These are phyloP conservation scores for Groenewaldozyma tartarivorans DNA, from an alignment of 805 yeast species.

Conservation along the genomic window DNA sequence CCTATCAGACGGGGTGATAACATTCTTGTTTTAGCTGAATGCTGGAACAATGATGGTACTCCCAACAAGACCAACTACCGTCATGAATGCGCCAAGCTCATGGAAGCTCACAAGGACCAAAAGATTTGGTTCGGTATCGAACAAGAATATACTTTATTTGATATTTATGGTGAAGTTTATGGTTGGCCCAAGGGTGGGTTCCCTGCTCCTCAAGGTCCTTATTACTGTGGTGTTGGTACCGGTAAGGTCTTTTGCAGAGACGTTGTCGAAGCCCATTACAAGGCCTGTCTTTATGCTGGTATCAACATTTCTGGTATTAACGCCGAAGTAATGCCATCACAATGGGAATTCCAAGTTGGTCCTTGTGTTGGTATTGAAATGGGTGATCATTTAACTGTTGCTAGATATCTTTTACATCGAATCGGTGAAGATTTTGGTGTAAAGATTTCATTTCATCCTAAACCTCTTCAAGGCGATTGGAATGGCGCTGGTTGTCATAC, in stretches of 20 bases:
- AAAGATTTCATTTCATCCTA: slow-evolving; percentile 98
- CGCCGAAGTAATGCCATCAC: slow-evolving; percentile 99
- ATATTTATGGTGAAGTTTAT: slow-evolving; percentile 78
- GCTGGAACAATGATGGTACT: slow-evolving; percentile 98
- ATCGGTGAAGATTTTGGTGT: slow-evolving; percentile 99
- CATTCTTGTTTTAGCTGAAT: slow-evolving; percentile 88
- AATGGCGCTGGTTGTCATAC: slow-evolving; percentile 99
- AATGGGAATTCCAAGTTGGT: slow-evolving; percentile 99
- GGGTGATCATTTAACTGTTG: slow-evolving; percentile 98
- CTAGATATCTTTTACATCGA: slow-evolving; percentile 85
- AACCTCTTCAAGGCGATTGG: slow-evolving; percentile 98
- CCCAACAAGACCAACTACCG: slow-evolving; percentile 99
- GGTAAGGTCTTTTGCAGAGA: slow-evolving; percentile 98
- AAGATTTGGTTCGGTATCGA: slow-evolving; percentile 96
- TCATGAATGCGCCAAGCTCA: slow-evolving; percentile 89
- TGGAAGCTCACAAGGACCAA: slow-evolving; percentile 81
- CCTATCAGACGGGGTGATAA: slow-evolving; percentile 98
- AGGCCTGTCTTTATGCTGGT: slow-evolving; percentile 94
- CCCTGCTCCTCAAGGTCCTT: slow-evolving; percentile 99
- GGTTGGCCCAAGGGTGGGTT: slow-evolving; percentile 99
- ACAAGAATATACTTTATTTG: slow-evolving; percentile 97
- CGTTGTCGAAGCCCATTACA: slow-evolving; percentile 97
- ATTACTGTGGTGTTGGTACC: slow-evolving; percentile 99
- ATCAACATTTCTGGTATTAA: slow-evolving; percentile 88
- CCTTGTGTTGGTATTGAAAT: slow-evolving; percentile 90